Conservation (phyloP, 345 rosid species). For the Noccaea bulbosa region DNA sequence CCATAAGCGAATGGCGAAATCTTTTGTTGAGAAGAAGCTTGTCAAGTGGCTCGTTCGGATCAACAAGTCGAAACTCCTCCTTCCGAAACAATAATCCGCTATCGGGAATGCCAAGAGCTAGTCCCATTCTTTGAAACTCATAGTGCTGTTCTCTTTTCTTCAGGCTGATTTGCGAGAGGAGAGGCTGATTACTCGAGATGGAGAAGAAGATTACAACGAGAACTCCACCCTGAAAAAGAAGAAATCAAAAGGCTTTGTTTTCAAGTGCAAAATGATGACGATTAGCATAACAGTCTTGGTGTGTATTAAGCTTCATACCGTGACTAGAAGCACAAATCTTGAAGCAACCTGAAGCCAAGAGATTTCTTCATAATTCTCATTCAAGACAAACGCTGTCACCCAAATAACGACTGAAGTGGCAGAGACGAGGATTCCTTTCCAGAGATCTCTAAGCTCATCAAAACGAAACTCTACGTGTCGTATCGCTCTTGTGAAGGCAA, state of each 20-base stretch:
- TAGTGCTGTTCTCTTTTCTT: conserved; percentile 64
- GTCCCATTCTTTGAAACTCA: conserved; percentile 75
- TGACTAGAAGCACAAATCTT: conserved; percentile 75
- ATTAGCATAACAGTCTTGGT: neutral
- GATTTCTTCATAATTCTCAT: conserved; percentile 62
- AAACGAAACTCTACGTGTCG: conserved; percentile 86
- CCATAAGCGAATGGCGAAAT: conserved; percentile 86
- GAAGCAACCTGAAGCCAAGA: conserved; percentile 82
- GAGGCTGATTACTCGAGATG: conserved; percentile 82
- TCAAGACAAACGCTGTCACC: conserved; percentile 67
- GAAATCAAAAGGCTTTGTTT: neutral
- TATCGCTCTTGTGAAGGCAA: conserved; percentile 63
- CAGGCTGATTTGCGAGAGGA: conserved; percentile 83
- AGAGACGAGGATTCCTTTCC: conserved; percentile 81
- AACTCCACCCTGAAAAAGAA: conserved; percentile 60
- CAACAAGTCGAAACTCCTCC: conserved; percentile 53
- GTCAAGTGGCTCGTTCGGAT: conserved; percentile 77
- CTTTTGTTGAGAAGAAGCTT: conserved; percentile 78
- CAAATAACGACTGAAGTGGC: conserved; percentile 70
- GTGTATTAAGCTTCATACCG: conserved; percentile 47
- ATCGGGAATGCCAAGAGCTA: conserved; percentile 88
- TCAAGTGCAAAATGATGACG: conserved; percentile 15
- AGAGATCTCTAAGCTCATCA: conserved; percentile 84
- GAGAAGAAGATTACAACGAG: conserved; percentile 79
- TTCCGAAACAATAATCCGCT: conserved; percentile 67